These are phyloP conservation scores for Bruguiera sexangula DNA, from an alignment of 345 rosid genomes.

Conservation along the genomic window DNA sequence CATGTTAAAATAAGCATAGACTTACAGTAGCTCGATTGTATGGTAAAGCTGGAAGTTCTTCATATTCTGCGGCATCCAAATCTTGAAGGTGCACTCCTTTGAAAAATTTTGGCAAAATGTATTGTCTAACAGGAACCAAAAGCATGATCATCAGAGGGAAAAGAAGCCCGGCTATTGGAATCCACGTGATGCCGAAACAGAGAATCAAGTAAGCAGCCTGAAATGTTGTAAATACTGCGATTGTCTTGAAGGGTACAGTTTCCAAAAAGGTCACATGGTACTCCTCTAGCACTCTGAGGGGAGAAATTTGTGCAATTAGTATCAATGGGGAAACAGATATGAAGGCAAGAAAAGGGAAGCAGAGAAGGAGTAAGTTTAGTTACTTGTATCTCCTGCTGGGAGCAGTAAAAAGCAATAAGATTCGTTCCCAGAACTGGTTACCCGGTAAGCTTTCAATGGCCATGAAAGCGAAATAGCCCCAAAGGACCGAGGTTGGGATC, in stretches of 20 bases:
- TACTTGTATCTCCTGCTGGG: constrained; percentile 34
- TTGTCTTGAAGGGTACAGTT: constrained; percentile 30
- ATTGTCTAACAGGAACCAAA: constrained; percentile 28
- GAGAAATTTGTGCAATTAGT: neutral
- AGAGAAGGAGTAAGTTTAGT: neutral
- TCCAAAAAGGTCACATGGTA: constrained; percentile 27
- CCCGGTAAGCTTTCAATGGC: constrained; percentile 35
- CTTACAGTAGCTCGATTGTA: constrained; percentile 56
- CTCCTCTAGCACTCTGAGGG: constrained; percentile 26
- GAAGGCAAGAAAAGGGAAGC: neutral
- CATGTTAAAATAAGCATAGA: neutral
- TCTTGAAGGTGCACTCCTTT: constrained; percentile 24
- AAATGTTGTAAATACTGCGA: constrained; percentile 24
- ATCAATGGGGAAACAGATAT: too few species aligned
- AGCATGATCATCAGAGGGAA: constrained; percentile 32
- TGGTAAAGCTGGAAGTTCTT: constrained; percentile 19
- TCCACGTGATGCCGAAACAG: constrained; percentile 32
- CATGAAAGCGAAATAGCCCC: constrained; percentile 37
- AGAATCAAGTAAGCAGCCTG: constrained; percentile 27
- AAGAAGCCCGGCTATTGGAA: constrained; percentile 30
- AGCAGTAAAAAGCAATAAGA: constrained; percentile 29
- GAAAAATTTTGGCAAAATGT: constrained; percentile 30
- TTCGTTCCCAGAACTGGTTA: constrained; percentile 34
- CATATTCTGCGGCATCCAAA: constrained; percentile 33
- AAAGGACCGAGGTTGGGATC: constrained; percentile 33